A percentile compares a stretch with the other conserved stretches of the same genome.
Evolutionary conservation across 2,329 filamentous ascomycete genomes (phyloP).

Genomic region (Alternaria sp.): DNA sequence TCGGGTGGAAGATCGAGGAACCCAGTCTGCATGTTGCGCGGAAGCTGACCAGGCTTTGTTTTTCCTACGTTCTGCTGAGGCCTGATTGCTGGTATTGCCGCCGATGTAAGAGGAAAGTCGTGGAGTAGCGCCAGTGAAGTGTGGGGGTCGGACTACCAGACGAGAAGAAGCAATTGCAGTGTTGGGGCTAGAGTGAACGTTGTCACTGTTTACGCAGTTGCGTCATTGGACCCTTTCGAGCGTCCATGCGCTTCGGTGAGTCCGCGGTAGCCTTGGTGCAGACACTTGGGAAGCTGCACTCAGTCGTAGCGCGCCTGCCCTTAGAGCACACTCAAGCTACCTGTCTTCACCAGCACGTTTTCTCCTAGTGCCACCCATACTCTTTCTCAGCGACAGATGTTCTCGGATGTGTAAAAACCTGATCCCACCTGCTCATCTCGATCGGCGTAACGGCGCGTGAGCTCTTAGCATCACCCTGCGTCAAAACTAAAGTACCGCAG

Average conservation of each 20-base stretch:
- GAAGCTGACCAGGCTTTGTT: not conserved
- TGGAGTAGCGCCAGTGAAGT: not conserved
- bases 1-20: slow-evolving; percentile 14
- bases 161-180: not conserved
- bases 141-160: not conserved
- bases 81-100: not conserved
- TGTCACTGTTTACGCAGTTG: not conserved
- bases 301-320: not conserved
- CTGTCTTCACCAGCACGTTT: not conserved
- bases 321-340: not conserved
- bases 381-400: not conserved
- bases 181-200: not conserved
- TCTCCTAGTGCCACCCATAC: not conserved
- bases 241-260: not conserved
- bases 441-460: not conserved
- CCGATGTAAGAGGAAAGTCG: not conserved
- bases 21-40: not conserved
- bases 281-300: not conserved
- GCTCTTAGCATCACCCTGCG: not conserved
- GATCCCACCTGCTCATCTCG: not conserved
- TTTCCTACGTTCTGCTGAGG: not conserved
- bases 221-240: not conserved
- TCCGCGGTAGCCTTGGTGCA: not conserved
- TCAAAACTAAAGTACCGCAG: not conserved
- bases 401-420: not conserved